Evolutionary conservation across 257 asterid species (phyloP).

Genomic region (Datura wrightii): DNA sequence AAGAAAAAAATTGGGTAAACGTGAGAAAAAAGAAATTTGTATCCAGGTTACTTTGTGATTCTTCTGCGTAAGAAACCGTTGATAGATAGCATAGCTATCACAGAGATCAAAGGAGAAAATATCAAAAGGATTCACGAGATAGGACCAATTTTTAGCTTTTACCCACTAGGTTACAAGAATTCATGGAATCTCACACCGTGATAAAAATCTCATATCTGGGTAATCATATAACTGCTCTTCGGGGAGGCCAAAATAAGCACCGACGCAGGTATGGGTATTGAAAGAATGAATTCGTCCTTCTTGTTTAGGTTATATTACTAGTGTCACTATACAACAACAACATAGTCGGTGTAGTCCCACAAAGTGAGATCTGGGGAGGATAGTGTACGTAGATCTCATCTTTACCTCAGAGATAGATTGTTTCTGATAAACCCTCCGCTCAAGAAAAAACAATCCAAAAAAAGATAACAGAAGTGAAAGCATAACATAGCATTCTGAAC

Average conservation of each 20-base stretch:
- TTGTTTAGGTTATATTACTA: not conserved
- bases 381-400: no score
- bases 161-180: slow-evolving; percentile 1
- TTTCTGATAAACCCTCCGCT: no score
- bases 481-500: no score
- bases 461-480: no score
- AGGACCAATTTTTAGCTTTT: not conserved
- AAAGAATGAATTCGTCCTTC: not conserved
- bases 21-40: not conserved
- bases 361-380: no score
- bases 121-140: not conserved
- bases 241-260: not conserved
- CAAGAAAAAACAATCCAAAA: no score
- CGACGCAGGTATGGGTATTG: not conserved
- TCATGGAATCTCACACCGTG: slow-evolving; percentile 18
- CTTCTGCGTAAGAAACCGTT: not conserved
- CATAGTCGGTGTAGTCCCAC: no score
- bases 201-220: not conserved
- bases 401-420: no score
- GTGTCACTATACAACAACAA: not conserved
- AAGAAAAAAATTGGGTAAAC: not conserved
- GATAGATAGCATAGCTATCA: not conserved
- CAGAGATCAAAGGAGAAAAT: not conserved
- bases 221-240: not conserved
- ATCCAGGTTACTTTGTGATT: not conserved